Percentiles rank a stretch among this genome's conserved stretches.
These are phyloP conservation scores for Penicillium waksmanii DNA, from an alignment of 495 filamentous ascomycete species.

Conservation along the genomic window DNA sequence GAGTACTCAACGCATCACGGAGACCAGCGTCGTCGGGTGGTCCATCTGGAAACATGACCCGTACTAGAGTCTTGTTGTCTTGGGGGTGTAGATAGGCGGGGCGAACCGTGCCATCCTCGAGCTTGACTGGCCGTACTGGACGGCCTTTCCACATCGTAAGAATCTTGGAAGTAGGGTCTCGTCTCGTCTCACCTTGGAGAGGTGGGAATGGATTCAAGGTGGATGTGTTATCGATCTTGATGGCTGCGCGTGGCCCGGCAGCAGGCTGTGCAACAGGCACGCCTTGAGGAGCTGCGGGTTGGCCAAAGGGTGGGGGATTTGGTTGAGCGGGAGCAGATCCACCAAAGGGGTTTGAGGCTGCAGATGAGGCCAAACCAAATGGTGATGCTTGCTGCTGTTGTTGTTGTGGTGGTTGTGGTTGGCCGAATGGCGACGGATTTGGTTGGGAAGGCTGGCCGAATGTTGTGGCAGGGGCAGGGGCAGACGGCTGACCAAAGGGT, in stretches of 20 bases:
- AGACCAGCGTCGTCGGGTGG: conserved; percentile 57
- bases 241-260: conserved; percentile 34
- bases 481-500: conserved; percentile 21
- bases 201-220: conserved; percentile 43
- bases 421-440: conserved; percentile 20
- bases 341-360: not conserved
- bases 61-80: conserved; percentile 52
- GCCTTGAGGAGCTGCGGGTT: conserved; percentile 29
- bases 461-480: conserved; percentile 19
- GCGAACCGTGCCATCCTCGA: conserved; percentile 17
- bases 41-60: conserved; percentile 72
- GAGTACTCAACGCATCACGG: conserved; percentile 41
- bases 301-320: conserved; percentile 31
- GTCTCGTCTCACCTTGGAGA: conserved; percentile 42
- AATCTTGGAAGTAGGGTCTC: conserved; percentile 39
- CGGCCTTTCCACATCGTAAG: conserved; percentile 58
- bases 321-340: conserved; percentile 27
- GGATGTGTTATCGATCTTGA: conserved; percentile 35
- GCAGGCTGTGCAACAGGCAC: conserved; percentile 20
- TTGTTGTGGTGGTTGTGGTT: not conserved
- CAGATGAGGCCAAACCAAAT: conserved; percentile 20
- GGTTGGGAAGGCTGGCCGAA: conserved; percentile 41
- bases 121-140: conserved; percentile 55
- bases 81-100: conserved; percentile 55
- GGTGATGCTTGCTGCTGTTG: not conserved